A percentile compares a stretch with the other conserved stretches of the same genome.
phyloP scores from a whole-genome alignment of 805 yeast genomes.

The Metschnikowia rubicola region DNA sequence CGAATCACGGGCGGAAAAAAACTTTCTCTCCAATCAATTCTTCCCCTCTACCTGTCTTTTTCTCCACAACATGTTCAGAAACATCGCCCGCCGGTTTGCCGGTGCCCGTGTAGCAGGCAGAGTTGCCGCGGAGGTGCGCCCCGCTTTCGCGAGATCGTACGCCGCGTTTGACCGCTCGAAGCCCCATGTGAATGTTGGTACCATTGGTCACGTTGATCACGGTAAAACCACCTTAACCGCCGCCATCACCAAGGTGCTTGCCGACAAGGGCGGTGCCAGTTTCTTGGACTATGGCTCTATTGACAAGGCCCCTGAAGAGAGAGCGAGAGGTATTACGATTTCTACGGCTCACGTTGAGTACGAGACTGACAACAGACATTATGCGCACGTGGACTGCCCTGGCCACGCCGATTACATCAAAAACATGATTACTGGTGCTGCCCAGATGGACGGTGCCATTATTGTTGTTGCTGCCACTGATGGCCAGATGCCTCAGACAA shows the following conservation, averaged over 20 bases:
- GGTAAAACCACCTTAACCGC: slow-evolving; percentile 98
- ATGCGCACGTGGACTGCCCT: slow-evolving; percentile 97
- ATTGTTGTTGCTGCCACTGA: slow-evolving; percentile 99
- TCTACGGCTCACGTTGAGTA: slow-evolving; percentile 98
- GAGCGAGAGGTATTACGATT: slow-evolving; percentile 98
- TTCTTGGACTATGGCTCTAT: slow-evolving; percentile 91
- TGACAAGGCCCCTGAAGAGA: slow-evolving; percentile 98
- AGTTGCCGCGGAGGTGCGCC: slow-evolving; percentile 23
- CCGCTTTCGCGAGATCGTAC: slow-evolving; percentile 33
- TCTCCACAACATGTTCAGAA: slow-evolving; percentile 26
- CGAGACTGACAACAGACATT: slow-evolving; percentile 91
- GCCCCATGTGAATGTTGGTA: slow-evolving; percentile 96
- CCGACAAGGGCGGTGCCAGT: slow-evolving; percentile 85
- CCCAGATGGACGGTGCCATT: slow-evolving; percentile 99
- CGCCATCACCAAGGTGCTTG: slow-evolving; percentile 92
- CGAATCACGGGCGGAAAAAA: neutral
- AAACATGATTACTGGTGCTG: slow-evolving; percentile 99
- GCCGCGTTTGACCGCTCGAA: slow-evolving; percentile 92
- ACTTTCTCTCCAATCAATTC: neutral
- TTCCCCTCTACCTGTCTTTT: slow-evolving; percentile 3
- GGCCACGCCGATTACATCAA: slow-evolving; percentile 99
- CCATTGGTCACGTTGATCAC: slow-evolving; percentile 98
- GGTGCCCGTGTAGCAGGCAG: slow-evolving; percentile 28
- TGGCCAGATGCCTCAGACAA: slow-evolving; percentile 99
- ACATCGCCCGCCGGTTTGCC: slow-evolving; percentile 21